phyloP scores from a whole-genome alignment of 768 basidiomycete genomes.

The Paxillus rubicundulus region DNA sequence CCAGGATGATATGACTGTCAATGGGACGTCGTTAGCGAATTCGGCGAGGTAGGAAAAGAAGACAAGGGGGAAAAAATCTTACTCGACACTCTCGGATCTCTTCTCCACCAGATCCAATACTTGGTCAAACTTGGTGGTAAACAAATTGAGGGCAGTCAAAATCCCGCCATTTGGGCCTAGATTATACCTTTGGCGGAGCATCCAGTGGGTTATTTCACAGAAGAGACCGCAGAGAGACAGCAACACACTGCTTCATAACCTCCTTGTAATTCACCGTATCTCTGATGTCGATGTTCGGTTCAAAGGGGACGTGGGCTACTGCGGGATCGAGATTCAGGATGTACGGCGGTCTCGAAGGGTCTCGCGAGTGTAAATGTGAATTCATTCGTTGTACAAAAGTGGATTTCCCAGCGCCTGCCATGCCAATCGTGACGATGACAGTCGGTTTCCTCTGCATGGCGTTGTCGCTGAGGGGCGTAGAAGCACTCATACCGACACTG shows the following conservation, averaged over 20 bases:
- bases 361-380: slow-evolving; percentile 75
- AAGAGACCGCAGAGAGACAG: slow-evolving; percentile 19
- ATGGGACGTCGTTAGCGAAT: background rate
- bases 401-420: slow-evolving; percentile 97
- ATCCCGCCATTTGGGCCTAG: slow-evolving; percentile 98
- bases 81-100: slow-evolving; percentile 86
- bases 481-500: slow-evolving; percentile 1
- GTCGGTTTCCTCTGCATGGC: slow-evolving; percentile 52
- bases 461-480: slow-evolving; percentile 8
- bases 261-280: slow-evolving; percentile 97
- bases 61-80: slow-evolving; percentile 34
- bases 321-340: slow-evolving; percentile 98
- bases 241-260: slow-evolving; percentile 98
- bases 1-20: slow-evolving; percentile 85
- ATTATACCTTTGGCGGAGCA: slow-evolving; percentile 70
- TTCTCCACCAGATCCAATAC: slow-evolving; percentile 91
- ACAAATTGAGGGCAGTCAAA: slow-evolving; percentile 92
- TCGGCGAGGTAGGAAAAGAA: background rate
- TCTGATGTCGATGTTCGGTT: slow-evolving; percentile 95
- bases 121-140: slow-evolving; percentile 99
- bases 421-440: slow-evolving; percentile 88
- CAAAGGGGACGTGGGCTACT: slow-evolving; percentile 86
- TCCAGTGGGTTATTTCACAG: slow-evolving; percentile 16
- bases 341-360: slow-evolving; percentile 76
- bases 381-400: slow-evolving; percentile 96